Percentiles rank a stretch among this genome's conserved stretches.
phyloP scores from a whole-genome alignment of 2,329 filamentous ascomycete genomes.

The Aspergillus pseudonomiae region DNA sequence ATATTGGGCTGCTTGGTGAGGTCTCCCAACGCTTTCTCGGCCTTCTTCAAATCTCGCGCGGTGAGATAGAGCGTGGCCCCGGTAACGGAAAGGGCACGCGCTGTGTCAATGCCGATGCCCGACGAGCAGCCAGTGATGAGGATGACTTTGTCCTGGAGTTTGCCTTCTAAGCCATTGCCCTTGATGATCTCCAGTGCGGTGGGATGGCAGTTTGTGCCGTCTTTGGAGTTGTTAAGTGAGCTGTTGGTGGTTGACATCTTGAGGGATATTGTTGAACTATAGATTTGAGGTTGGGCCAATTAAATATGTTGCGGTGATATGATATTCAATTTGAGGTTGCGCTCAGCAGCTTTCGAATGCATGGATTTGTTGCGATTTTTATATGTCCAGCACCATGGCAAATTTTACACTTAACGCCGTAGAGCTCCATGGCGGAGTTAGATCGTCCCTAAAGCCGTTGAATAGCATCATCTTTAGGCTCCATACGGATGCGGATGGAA shows the following conservation, averaged over 20 bases:
- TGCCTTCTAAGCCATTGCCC: conserved; percentile 24
- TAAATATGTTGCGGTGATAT: no score
- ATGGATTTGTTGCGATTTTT: neutral
- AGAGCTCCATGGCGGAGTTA: neutral
- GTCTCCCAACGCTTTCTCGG: conserved; percentile 29
- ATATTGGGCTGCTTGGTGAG: conserved; percentile 19
- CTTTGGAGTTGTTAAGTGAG: no score
- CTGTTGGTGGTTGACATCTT: neutral
- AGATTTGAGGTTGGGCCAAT: neutral
- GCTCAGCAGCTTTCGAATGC: neutral
- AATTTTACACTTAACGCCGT: neutral
- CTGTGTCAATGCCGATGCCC: conserved; percentile 51
- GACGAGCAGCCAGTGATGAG: conserved; percentile 28
- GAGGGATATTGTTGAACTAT: neutral
- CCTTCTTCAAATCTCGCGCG: conserved; percentile 40
- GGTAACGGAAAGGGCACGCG: conserved; percentile 45
- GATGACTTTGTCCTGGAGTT: conserved; percentile 18
- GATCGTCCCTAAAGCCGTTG: neutral
- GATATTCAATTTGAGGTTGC: neutral
- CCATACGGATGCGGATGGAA: neutral
- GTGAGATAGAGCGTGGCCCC: conserved; percentile 40
- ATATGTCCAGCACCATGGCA: neutral
- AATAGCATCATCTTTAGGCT: neutral
- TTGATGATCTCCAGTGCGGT: conserved; percentile 40
- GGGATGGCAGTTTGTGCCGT: conserved; percentile 26